These are phyloP conservation scores for Herpetomonas samuelpessoai DNA, from an alignment of 208 protist species.

Conservation along the genomic window DNA sequence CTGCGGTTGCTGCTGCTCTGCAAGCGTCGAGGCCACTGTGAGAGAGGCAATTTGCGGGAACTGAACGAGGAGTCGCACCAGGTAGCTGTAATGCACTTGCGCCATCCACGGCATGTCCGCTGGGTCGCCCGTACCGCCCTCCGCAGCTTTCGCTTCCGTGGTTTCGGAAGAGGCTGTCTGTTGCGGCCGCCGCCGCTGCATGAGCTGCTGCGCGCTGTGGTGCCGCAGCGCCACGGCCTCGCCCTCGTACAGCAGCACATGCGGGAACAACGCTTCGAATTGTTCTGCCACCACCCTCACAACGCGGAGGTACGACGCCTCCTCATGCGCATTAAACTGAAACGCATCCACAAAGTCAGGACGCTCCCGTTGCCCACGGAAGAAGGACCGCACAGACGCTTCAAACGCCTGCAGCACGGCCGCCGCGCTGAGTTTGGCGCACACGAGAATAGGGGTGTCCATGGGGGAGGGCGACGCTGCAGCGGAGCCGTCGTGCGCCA, in stretches of 20 bases:
- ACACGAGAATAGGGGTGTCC: slow-evolving; percentile 13
- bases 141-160: not conserved
- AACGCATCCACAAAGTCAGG: slow-evolving; percentile 69
- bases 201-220: slow-evolving; percentile 28
- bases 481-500: not conserved
- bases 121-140: not conserved
- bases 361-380: slow-evolving; percentile 31
- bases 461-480: not conserved
- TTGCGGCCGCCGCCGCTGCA: not conserved
- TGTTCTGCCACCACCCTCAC: slow-evolving; percentile 45
- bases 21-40: slow-evolving; percentile 35
- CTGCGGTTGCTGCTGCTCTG: too few species aligned
- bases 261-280: slow-evolving; percentile 50
- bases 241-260: slow-evolving; percentile 61
- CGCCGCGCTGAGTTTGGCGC: slow-evolving; percentile 27
- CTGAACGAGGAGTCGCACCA: slow-evolving; percentile 81
- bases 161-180: not conserved
- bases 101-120: slow-evolving; percentile 13
- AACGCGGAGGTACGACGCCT: slow-evolving; percentile 54
- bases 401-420: slow-evolving; percentile 53
- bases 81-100: slow-evolving; percentile 60
- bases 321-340: slow-evolving; percentile 56
- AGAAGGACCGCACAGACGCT: slow-evolving; percentile 45
- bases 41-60: slow-evolving; percentile 78
- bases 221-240: slow-evolving; percentile 67